phyloP scores from a whole-genome alignment of 2,329 filamentous ascomycete species.

The Colletotrichum higginsianum region DNA sequence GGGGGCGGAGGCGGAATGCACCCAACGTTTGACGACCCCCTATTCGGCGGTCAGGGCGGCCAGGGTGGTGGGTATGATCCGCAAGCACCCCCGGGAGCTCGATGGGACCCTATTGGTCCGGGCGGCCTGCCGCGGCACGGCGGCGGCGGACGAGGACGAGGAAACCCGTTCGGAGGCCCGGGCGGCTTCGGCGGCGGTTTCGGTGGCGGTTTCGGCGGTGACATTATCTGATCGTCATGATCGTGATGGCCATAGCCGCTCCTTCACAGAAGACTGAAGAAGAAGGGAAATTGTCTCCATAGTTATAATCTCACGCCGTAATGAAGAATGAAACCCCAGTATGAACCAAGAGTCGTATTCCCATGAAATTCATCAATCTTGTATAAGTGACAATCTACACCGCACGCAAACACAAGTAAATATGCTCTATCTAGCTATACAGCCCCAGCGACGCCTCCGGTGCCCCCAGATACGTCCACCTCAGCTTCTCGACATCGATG shows the following conservation, averaged over 20 bases:
- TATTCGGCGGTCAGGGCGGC: constrained; percentile 76
- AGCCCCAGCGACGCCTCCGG: constrained; percentile 26
- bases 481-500: constrained; percentile 27
- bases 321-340: constrained; percentile 24
- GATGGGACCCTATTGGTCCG: constrained; percentile 90
- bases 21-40: constrained; percentile 92
- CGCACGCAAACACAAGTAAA: not conserved
- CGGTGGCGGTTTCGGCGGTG: constrained; percentile 53
- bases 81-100: constrained; percentile 86
- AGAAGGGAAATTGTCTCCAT: not conserved
- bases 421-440: not conserved
- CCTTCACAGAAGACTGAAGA: not conserved
- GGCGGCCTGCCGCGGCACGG: constrained; percentile 66
- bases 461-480: constrained; percentile 44
- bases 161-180: constrained; percentile 56
- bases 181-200: constrained; percentile 53
- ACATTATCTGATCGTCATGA: constrained; percentile 31
- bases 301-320: constrained; percentile 33
- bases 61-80: constrained; percentile 72
- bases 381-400: no score
- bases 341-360: not conserved
- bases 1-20: constrained; percentile 88
- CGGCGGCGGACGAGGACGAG: constrained; percentile 48
- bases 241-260: not conserved
- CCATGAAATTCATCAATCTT: not conserved